Percentiles rank a stretch among this genome's conserved stretches.
phyloP scores from a whole-genome alignment of 352 stramenopile genomes.

The Phytophthora sansomeana region DNA sequence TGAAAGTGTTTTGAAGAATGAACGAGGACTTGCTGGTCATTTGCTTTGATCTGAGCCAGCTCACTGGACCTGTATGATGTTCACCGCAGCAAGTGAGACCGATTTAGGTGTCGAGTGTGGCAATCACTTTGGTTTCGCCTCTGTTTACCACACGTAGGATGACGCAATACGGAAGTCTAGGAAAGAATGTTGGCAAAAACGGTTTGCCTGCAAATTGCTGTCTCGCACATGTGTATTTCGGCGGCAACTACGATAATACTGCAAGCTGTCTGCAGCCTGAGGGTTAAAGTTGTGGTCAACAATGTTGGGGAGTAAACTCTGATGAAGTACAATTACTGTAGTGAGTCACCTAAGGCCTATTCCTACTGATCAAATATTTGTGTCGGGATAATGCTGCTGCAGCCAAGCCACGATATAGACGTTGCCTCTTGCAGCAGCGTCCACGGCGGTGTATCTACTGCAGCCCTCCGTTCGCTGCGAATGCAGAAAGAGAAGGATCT shows the following conservation, averaged over 20 bases:
- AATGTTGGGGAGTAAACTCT: constrained; percentile 7
- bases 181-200: not conserved
- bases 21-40: not conserved
- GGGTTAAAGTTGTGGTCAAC: constrained; percentile 11
- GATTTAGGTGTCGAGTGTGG: constrained; percentile 16
- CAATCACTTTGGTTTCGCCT: constrained; percentile 18
- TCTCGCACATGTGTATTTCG: too few species aligned
- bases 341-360: not conserved
- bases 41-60: too few species aligned
- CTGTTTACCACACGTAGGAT: constrained; percentile 17
- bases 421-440: constrained; percentile 23
- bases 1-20: constrained; percentile 33
- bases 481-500: constrained; percentile 46
- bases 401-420: constrained; percentile 26
- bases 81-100: not conserved
- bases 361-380: not conserved
- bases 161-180: constrained; percentile 8
- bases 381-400: constrained; percentile 19
- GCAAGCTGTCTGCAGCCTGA: too few species aligned
- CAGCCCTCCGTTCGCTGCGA: constrained; percentile 40
- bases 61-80: not conserved
- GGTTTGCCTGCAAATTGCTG: too few species aligned
- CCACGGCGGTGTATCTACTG: constrained; percentile 19
- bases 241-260: too few species aligned
- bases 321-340: not conserved